Conservation (phyloP, 352 stramenopile genomes). For the Pythium scleroteichum region DNA sequence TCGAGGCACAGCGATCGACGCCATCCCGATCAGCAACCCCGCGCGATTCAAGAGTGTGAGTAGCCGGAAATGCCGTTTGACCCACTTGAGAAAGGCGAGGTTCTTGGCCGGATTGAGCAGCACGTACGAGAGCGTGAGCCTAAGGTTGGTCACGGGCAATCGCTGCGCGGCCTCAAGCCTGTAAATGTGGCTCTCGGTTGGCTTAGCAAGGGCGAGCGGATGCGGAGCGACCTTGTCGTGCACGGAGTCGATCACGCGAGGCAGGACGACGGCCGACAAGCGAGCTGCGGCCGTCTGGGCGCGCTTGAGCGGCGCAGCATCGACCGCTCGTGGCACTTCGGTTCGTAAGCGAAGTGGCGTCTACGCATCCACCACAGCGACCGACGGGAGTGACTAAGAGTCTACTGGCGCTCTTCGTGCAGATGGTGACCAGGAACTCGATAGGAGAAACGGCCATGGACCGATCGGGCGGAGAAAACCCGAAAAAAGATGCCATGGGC, state of each 20-base stretch:
- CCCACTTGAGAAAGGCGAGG: slow-evolving; percentile 22
- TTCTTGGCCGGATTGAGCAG: slow-evolving; percentile 6
- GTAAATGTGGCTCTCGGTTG: slow-evolving; percentile 12
- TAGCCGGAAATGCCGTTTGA: slow-evolving; percentile 17
- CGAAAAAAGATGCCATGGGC: background rate
- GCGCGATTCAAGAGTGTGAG: slow-evolving; percentile 12
- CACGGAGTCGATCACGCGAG: background rate
- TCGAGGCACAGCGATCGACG: slow-evolving; percentile 5
- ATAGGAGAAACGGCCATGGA: no score
- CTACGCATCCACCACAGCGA: no score
- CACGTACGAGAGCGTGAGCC: slow-evolving; percentile 20
- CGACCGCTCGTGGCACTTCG: background rate
- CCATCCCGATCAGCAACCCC: slow-evolving; percentile 14
- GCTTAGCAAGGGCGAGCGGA: background rate
- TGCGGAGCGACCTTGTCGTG: background rate
- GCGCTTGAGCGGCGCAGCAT: background rate
- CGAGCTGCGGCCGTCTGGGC: slow-evolving; percentile 1
- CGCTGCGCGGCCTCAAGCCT: slow-evolving; percentile 22
- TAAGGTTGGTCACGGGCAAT: slow-evolving; percentile 23
- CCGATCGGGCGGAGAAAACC: background rate
- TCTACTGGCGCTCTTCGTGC: slow-evolving; percentile 3
- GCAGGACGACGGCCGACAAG: background rate
- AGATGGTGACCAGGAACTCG: background rate
- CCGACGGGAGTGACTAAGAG: background rate
- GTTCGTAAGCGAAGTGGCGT: no score